Evolutionary conservation across 768 basidiomycete species (phyloP).

Genomic region (Suillus brevipes): DNA sequence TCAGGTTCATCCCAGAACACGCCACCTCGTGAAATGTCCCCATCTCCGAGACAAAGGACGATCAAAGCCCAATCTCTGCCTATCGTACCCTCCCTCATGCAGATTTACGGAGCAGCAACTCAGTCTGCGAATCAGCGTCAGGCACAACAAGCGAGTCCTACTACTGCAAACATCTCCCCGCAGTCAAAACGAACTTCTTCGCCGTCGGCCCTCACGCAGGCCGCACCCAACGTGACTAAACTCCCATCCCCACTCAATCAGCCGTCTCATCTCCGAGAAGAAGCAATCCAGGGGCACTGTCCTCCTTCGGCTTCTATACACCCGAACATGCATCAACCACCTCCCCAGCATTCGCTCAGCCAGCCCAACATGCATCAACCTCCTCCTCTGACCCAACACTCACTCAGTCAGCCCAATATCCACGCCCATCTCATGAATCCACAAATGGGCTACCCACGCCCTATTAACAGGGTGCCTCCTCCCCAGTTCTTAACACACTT

Average conservation of each 20-base stretch:
- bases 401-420: conserved; percentile 30
- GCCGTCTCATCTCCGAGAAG: conserved; percentile 32
- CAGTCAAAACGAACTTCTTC: conserved; percentile 35
- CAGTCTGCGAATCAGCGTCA: conserved; percentile 40
- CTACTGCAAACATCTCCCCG: conserved; percentile 33
- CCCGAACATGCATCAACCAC: conserved; percentile 35
- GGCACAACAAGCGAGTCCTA: conserved; percentile 36
- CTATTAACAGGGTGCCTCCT: conserved; percentile 55
- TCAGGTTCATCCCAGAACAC: conserved; percentile 30
- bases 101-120: conserved; percentile 45
- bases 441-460: conserved; percentile 59
- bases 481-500: conserved; percentile 59
- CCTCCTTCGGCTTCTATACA: conserved; percentile 43
- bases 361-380: conserved; percentile 30
- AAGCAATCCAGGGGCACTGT: conserved; percentile 39
- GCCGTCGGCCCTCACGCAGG: conserved; percentile 34
- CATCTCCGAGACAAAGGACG: conserved; percentile 52
- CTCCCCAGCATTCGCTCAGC: conserved; percentile 31
- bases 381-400: conserved; percentile 39
- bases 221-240: conserved; percentile 34
- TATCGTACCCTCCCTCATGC: conserved; percentile 56
- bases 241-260: conserved; percentile 28
- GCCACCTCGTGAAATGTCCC: conserved; percentile 43
- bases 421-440: conserved; percentile 31
- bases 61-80: conserved; percentile 64